Conservation (phyloP, 129 eudicot species). For the Flaveria linearis region DNA sequence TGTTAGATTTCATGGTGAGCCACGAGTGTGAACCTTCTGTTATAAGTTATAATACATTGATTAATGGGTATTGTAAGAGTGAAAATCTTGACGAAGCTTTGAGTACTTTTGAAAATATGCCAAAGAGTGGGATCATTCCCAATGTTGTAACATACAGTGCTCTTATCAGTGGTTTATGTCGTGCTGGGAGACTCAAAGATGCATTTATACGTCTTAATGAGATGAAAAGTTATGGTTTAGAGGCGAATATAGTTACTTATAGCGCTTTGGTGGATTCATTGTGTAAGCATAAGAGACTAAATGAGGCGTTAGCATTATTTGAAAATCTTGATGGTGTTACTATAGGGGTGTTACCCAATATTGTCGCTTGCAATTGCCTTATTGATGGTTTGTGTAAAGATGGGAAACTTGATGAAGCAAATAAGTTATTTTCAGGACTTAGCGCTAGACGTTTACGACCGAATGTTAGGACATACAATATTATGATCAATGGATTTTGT, state of each 20-base stretch:
- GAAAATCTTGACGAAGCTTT: background rate
- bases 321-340: background rate
- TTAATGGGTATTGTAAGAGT: conserved; percentile 23
- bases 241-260: background rate
- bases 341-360: conserved; percentile 2
- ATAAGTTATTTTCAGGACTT: conserved; percentile 5
- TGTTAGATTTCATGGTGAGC: conserved; percentile 3
- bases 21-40: conserved; percentile 3
- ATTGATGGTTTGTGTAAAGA: conserved; percentile 27
- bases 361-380: conserved; percentile 7
- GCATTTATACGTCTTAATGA: conserved; percentile 10
- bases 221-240: conserved; percentile 13
- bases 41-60: conserved; percentile 13
- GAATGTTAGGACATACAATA: conserved; percentile 15
- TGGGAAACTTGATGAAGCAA: conserved; percentile 22
- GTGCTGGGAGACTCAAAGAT: conserved; percentile 4
- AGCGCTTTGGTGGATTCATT: background rate
- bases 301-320: conserved; percentile 18
- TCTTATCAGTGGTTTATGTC: conserved; percentile 17
- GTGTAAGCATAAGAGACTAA: conserved; percentile 17
- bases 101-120: conserved; percentile 7
- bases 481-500: conserved; percentile 12
- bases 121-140: background rate
- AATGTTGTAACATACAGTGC: conserved; percentile 16
- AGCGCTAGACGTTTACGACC: conserved; percentile 11